A percentile compares a stretch with the other conserved stretches of the same genome.
These are phyloP conservation scores for Musa itinerans DNA, from an alignment of 176 grass and related monocot genomes.

Conservation along the genomic window DNA sequence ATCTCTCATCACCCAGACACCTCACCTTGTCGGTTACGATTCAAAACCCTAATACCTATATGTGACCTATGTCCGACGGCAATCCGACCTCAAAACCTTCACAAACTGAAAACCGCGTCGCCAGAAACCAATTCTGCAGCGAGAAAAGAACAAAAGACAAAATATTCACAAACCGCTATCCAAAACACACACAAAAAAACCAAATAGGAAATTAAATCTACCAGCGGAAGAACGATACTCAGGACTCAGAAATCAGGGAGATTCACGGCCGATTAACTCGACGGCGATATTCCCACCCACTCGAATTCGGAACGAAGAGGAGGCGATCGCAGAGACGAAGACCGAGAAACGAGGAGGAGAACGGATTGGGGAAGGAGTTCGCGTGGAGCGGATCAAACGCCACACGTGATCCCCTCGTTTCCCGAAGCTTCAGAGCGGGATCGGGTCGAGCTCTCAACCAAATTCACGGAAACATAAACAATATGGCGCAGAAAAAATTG, in stretches of 20 bases:
- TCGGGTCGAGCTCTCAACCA: constrained; percentile 1
- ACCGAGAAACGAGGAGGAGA: not conserved
- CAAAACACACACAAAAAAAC: not conserved
- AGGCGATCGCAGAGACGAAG: not conserved
- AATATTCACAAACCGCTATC: not conserved
- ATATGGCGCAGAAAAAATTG: not conserved
- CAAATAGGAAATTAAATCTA: not conserved
- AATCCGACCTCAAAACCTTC: not conserved
- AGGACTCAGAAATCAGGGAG: not conserved
- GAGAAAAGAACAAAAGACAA: not conserved
- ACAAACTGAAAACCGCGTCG: not conserved
- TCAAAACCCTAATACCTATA: not conserved
- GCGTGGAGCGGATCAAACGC: not conserved
- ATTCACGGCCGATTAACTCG: not conserved
- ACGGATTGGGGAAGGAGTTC: not conserved
- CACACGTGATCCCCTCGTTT: constrained; percentile 10
- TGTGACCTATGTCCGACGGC: not conserved
- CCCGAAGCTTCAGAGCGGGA: not conserved
- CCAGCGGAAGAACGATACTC: not conserved
- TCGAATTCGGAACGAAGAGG: not conserved
- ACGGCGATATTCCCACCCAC: not conserved
- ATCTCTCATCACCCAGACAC: constrained; percentile 11
- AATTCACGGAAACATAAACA: not conserved
- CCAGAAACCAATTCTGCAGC: not conserved
- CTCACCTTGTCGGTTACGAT: not conserved